Base-by-base conservation (phyloP, 2,329 filamentous ascomycete species). In the Mollisiaceae sp. region DNA sequence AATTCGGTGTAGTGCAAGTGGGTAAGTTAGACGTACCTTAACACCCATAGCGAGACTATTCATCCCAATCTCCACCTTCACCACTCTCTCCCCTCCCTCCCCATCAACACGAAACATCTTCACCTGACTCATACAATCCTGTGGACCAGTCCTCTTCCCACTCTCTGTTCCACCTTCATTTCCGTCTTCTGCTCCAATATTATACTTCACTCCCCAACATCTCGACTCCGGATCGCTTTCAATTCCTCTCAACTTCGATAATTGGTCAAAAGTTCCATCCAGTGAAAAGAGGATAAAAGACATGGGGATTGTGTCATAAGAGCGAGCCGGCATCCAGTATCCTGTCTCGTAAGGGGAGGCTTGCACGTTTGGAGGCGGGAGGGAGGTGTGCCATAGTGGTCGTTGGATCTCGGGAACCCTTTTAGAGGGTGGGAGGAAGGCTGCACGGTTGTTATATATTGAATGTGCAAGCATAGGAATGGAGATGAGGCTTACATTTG, bases 11-110 rank as follows among this genome's bases (percentile, higher is more conserved):
- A 41, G 38, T 9, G 4, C 4, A 41, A 18, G 12, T 14, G 38
- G 12, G 38, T 3, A 18, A 41, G 38, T 9, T 12, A 41, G 38
- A 41, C 36, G 8, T 64, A 68, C 66, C 47, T 69, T 68, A 5
- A 69, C 50, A 55, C 65, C 65, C 45, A 62, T 55, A 9, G 64
- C 65, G n/a, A 67, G 32, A 58, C 22, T 41, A 59, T 68, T 68
- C 62, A 68, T 66, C 14, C 65, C 66, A 18, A 69, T 45, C 32
- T 68, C 59, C 12, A 68, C 59, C 41, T 63, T 68, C 1, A 57
- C 56, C 9, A 68, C 56, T 14, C 60, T 55, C 59, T 68, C 65
- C 0, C 67, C 63, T 35, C 57, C 62, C n/a, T n/a, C 24, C 1
- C 65, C 65, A 60, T 68, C 59, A 41, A 69, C 67, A 1, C 43